Conservation (phyloP, 352 stramenopile species). For the Pythium vanterpoolii region DNA sequence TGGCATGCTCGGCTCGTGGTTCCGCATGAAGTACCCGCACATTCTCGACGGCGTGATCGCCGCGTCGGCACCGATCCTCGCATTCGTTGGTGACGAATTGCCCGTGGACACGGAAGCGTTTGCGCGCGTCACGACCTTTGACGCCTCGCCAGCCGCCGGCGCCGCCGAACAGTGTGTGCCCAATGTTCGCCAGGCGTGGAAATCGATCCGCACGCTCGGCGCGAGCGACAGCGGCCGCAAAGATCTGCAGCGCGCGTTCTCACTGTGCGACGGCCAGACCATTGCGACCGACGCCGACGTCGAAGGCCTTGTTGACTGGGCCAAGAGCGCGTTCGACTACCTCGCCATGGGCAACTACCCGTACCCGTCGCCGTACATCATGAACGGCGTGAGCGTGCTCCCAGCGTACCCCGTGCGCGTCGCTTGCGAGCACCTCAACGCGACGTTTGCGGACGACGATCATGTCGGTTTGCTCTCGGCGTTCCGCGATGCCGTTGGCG, state of each 20-base stretch:
- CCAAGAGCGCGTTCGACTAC: slow-evolving; percentile 84
- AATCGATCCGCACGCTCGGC: slow-evolving; percentile 47
- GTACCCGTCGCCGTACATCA: slow-evolving; percentile 94
- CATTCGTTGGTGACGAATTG: slow-evolving; percentile 57
- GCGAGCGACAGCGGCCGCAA: slow-evolving; percentile 41
- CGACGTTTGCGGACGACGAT: slow-evolving; percentile 35
- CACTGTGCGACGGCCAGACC: slow-evolving; percentile 48
- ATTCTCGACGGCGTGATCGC: slow-evolving; percentile 90
- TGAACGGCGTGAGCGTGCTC: slow-evolving; percentile 80
- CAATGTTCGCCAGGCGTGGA: slow-evolving; percentile 73
- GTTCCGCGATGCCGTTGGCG: slow-evolving; percentile 54
- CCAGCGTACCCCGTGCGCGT: slow-evolving; percentile 89
- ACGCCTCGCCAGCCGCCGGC: slow-evolving; percentile 65
- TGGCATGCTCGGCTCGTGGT: slow-evolving; percentile 92
- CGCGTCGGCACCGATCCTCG: slow-evolving; percentile 85
- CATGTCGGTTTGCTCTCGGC: slow-evolving; percentile 39
- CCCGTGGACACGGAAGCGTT: slow-evolving; percentile 71
- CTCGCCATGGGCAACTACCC: slow-evolving; percentile 97
- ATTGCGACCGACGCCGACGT: slow-evolving; percentile 47
- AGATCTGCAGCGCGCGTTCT: slow-evolving; percentile 37
- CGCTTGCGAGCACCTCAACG: slow-evolving; percentile 70
- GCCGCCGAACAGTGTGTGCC: slow-evolving; percentile 59
- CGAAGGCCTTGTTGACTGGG: slow-evolving; percentile 53
- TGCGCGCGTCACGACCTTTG: slow-evolving; percentile 46
- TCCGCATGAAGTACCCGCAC: slow-evolving; percentile 92